A percentile compares a stretch with the other conserved stretches of the same genome.
These are phyloP conservation scores for Parietichytrium sp. DNA, from an alignment of 108 stramenopile species.

Conservation along the genomic window DNA sequence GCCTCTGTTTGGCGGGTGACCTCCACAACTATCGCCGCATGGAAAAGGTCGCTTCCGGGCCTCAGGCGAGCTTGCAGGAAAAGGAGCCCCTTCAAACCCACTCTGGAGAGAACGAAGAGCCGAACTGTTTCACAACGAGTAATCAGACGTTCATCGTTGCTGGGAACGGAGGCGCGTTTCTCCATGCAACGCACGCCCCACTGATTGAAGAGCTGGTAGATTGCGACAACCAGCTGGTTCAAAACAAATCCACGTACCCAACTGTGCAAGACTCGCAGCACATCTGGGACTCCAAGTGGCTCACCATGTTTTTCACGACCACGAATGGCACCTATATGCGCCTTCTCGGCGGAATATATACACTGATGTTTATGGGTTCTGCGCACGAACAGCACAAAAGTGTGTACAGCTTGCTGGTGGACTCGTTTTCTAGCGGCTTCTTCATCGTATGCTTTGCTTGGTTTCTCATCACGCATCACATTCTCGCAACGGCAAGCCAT, in stretches of 20 bases:
- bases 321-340: neutral
- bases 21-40: slow-evolving; percentile 11
- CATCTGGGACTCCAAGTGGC: neutral
- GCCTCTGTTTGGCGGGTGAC: neutral
- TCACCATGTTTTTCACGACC: neutral
- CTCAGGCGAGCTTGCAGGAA: too few species aligned
- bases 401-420: too few species aligned
- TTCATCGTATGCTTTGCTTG: neutral
- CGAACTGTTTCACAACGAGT: neutral
- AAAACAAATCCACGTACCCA: too few species aligned
- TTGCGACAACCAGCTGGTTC: too few species aligned
- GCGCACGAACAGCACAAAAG: too few species aligned
- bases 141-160: neutral
- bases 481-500: neutral
- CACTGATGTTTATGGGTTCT: neutral
- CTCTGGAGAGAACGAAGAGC: too few species aligned
- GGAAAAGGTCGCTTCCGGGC: neutral
- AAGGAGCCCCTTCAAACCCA: too few species aligned
- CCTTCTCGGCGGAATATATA: neutral
- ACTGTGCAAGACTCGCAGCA: neutral
- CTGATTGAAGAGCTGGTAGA: neutral
- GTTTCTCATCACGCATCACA: neutral
- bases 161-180: slow-evolving; percentile 1
- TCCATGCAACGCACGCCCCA: slow-evolving; percentile 9
- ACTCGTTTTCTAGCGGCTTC: too few species aligned